phyloP scores from a whole-genome alignment of 352 stramenopile species.

The Phytophthora cryptogea region DNA sequence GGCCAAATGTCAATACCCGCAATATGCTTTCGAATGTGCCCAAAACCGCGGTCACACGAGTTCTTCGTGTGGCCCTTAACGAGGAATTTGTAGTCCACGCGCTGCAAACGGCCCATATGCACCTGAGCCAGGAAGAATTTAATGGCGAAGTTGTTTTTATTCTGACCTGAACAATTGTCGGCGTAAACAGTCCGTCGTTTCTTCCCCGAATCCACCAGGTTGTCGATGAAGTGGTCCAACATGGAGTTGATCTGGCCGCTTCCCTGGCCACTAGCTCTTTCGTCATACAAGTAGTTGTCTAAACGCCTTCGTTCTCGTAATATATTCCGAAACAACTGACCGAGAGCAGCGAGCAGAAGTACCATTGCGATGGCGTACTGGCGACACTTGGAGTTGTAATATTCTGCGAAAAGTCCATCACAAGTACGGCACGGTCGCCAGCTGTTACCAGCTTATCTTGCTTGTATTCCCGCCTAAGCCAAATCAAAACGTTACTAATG shows the following conservation, averaged over 20 bases:
- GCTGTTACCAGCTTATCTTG: constrained; percentile 1
- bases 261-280: neutral
- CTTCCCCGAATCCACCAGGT: neutral
- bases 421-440: constrained; percentile 12
- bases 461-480: constrained; percentile 19
- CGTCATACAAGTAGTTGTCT: constrained; percentile 1
- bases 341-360: constrained; percentile 17
- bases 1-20: too few species aligned
- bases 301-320: neutral
- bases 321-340: constrained; percentile 20
- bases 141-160: constrained; percentile 25
- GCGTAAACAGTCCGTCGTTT: constrained; percentile 11
- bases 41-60: too few species aligned
- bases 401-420: constrained; percentile 32
- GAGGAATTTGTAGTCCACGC: constrained; percentile 26
- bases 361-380: constrained; percentile 21
- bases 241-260: neutral
- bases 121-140: constrained; percentile 21
- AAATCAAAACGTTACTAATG: constrained; percentile 12
- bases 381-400: constrained; percentile 13
- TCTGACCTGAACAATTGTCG: constrained; percentile 17
- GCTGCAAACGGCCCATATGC: constrained; percentile 10
- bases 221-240: neutral
- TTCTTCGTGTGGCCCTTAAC: constrained; percentile 17
- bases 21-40: too few species aligned